Base-by-base conservation (phyloP, 176 grass and related monocot genomes). In the Microstegium vimineum region DNA sequence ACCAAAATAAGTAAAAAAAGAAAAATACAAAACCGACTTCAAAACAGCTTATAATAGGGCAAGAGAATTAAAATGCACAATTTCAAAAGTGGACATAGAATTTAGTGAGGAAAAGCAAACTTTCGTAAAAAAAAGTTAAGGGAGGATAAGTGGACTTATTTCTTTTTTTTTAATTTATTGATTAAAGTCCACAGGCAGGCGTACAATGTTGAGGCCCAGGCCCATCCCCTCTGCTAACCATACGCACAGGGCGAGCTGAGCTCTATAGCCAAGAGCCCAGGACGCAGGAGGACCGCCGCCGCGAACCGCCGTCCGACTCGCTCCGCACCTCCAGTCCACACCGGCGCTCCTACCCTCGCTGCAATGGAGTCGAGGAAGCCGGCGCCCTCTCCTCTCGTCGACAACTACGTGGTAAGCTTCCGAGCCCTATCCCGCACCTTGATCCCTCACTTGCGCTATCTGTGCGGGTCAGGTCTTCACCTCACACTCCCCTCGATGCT, bases 301-400 rank as follows among this genome's bases (percentile, higher is more conserved):
- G 40, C 49, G 65, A n/a, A n/a, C 22, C 78, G 14, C 40, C 34
- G 28, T 34, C n/a, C 22, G 14, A 35, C 38, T 56, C 43, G 35
- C 26, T 41, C 73, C 27, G 28, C 41, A 71, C 71, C 52, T 68
- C 73, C n/a, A 22, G 49, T 54, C 20, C 20, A 1, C 76, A 27
- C 81, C 81, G 20, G 33, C 54, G 18, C 63, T 28, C 69, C 69
- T 14, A 20, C 72, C 22, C 27, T 78, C 28, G 40, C 32, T 71
- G 26, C 64, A 71, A 89, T 89, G 88, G 88, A 83, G 37, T 77
- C 60, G 37, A 78, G 49, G 59, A 86, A 17, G 67, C 74, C 79
- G 68, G 47, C 32, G 23, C 68, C 79, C 23, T 86, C 83, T 47
- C 51, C 69, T 27, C 43, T 92, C 10, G 73, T 85, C 22, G 32